Base-by-base conservation (phyloP, 768 basidiomycete species). In the Inosperma sp. region DNA sequence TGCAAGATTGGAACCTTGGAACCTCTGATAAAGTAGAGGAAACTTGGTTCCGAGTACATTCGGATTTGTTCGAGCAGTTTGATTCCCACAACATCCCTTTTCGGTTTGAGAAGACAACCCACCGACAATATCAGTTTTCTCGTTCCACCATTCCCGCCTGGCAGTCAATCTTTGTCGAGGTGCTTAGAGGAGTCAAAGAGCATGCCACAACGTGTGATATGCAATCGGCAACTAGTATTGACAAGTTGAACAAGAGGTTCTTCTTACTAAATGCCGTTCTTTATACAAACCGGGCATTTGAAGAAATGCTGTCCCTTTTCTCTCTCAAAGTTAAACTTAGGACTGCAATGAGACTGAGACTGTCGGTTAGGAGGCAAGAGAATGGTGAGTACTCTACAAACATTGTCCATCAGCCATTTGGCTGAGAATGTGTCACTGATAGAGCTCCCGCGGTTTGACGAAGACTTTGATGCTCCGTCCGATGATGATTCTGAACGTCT, bases 401-500 rank as follows among this genome's bases (percentile, higher is more conserved):
- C 27, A 44, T 29, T 44, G n/a, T n/a, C n/a, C 43, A 30, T 44
- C 8, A 21, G 29, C 31, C 17, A n/a, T n/a, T n/a, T n/a, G n/a
- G n/a, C 43, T 30, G 43, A 17, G 17, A 30, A n/a, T 46, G n/a
- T 33, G 25, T 33, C 35, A 33, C 44, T 46, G 44, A 30, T 22
- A 29, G 21, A 31, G 30, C 44, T 45, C 30, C 19, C 6, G 1
- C 19, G 16, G 13, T 45, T 21, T 44, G 31, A 9, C 35, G 31
- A 46, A 31, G 44, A 31, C 31, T 46, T 16, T 46, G 44, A 46
- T 25, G 31, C 3, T 33, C 45, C 45, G 22, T 16, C 35, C 22
- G 45, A 46, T 46, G 44, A 33, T 31, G 44, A 34, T n/a, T n/a
- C n/a, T n/a, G n/a, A n/a, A n/a, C n/a, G n/a, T 31, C 21, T 33